Percentiles rank a stretch among this genome's conserved stretches.
phyloP scores from a whole-genome alignment of 805 yeast genomes.

The Starmerella ratchasimensis region DNA sequence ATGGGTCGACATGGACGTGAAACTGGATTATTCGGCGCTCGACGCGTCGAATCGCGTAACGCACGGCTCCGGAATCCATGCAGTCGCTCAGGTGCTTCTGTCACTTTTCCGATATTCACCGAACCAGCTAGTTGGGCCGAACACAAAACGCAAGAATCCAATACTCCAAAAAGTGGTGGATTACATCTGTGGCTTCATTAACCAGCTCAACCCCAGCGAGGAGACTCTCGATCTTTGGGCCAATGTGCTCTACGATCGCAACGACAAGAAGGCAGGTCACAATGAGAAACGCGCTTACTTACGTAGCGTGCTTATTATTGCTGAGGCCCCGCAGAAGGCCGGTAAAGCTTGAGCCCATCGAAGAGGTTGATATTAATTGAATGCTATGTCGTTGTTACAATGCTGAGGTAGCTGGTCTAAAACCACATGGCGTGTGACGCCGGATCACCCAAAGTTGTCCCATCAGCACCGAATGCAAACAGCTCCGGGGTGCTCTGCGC shows the following conservation, averaged over 20 bases:
- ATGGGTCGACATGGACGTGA: conserved; percentile 27
- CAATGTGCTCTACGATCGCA: conserved; percentile 12
- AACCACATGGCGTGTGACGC: conserved; percentile 19
- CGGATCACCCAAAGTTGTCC: conserved; percentile 21
- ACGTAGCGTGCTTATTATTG: conserved; percentile 10
- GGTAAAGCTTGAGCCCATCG: too few relatives aligned
- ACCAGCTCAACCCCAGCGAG: neutral
- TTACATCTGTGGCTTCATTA: conserved; percentile 9
- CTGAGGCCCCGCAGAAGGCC: neutral
- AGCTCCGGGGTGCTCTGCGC: conserved; percentile 1
- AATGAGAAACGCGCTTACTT: conserved; percentile 15
- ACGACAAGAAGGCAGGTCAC: conserved; percentile 11
- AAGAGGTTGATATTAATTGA: neutral
- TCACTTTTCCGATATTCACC: conserved; percentile 16
- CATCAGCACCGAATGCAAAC: conserved; percentile 9
- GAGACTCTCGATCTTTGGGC: conserved; percentile 14
- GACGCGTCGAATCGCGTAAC: conserved; percentile 21
- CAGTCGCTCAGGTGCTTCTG: conserved; percentile 26
- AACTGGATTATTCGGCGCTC: conserved; percentile 24
- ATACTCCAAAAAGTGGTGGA: neutral
- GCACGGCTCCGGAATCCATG: conserved; percentile 30
- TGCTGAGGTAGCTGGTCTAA: too few relatives aligned
- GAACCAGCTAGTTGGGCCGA: conserved; percentile 13
- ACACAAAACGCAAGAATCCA: conserved; percentile 3
- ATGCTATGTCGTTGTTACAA: neutral